Evolutionary conservation across 768 basidiomycete genomes (phyloP).

Genomic region (Lactarius sanguifluus): DNA sequence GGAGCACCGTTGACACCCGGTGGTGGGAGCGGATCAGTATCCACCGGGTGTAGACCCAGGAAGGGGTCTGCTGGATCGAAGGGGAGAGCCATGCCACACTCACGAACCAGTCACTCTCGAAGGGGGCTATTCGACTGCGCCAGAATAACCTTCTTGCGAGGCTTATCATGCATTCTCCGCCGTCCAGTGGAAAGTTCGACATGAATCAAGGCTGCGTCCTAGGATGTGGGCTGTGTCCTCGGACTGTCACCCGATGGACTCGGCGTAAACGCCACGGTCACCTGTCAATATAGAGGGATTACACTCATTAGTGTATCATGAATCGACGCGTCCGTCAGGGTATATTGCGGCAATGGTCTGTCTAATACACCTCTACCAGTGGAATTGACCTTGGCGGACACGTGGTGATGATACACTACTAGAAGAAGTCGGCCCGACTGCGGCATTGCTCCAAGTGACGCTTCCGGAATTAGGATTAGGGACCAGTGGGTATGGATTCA

Average conservation of each 20-base stretch:
- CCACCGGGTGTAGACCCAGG: background rate
- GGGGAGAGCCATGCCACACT: background rate
- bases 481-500: background rate
- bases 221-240: constrained; percentile 11
- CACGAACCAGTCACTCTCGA: background rate
- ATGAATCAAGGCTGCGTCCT: constrained; percentile 2
- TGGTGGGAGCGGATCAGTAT: background rate
- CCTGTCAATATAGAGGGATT: background rate
- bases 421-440: background rate
- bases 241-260: constrained; percentile 3
- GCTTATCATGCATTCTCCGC: background rate
- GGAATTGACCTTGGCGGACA: background rate
- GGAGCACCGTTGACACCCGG: background rate
- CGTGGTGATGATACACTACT: background rate
- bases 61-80: background rate
- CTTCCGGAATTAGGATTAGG: background rate
- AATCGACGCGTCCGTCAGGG: background rate
- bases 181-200: background rate
- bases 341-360: constrained; percentile 18
- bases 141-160: background rate
- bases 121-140: background rate
- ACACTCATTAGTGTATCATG: background rate
- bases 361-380: constrained; percentile 19
- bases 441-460: constrained; percentile 8
- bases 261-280: background rate